A percentile compares a stretch with the other conserved stretches of the same genome.
These are phyloP conservation scores for Xylaria arbuscula DNA, from an alignment of 2,329 filamentous ascomycete species.

Conservation along the genomic window DNA sequence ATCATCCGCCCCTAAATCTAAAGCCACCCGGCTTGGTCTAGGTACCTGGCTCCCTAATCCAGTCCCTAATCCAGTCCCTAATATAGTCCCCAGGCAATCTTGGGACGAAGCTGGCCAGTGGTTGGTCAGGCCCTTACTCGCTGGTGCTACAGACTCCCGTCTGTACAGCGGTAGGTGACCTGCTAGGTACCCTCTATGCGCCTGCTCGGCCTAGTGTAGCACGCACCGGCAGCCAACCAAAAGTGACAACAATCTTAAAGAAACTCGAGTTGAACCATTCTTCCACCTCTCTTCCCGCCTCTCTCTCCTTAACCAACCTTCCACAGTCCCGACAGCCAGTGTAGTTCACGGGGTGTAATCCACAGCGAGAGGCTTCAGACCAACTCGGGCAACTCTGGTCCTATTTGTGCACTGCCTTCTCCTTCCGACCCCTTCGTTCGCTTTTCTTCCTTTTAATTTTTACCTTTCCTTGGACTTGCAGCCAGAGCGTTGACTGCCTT, in stretches of 20 bases:
- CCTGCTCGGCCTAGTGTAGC: not conserved
- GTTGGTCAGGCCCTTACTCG: conserved; percentile 22
- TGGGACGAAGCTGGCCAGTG: conserved; percentile 11
- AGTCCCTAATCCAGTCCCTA: not conserved
- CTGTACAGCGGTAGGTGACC: not conserved
- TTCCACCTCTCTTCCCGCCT: conserved; percentile 11
- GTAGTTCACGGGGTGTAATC: conserved; percentile 6
- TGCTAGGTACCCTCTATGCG: not conserved
- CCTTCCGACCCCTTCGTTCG: conserved; percentile 14
- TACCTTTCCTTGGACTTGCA: conserved; percentile 16
- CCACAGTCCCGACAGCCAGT: conserved; percentile 8
- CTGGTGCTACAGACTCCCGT: not conserved
- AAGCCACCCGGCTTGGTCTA: conserved; percentile 10
- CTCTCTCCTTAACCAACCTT: conserved; percentile 18
- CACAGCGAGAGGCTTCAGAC: conserved; percentile 16
- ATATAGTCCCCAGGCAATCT: conserved; percentile 6
- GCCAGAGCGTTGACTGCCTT: conserved; percentile 25
- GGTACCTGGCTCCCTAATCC: not conserved
- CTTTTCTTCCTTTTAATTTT: conserved; percentile 12
- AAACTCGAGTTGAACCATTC: conserved; percentile 23
- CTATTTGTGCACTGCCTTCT: conserved; percentile 17
- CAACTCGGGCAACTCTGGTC: conserved; percentile 13
- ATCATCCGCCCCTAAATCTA: conserved; percentile 24
- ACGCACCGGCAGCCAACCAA: conserved; percentile 7
- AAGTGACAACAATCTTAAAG: conserved; percentile 29